These are phyloP conservation scores for Periconia digitata DNA, from an alignment of 2,329 filamentous ascomycete genomes.

Conservation along the genomic window DNA sequence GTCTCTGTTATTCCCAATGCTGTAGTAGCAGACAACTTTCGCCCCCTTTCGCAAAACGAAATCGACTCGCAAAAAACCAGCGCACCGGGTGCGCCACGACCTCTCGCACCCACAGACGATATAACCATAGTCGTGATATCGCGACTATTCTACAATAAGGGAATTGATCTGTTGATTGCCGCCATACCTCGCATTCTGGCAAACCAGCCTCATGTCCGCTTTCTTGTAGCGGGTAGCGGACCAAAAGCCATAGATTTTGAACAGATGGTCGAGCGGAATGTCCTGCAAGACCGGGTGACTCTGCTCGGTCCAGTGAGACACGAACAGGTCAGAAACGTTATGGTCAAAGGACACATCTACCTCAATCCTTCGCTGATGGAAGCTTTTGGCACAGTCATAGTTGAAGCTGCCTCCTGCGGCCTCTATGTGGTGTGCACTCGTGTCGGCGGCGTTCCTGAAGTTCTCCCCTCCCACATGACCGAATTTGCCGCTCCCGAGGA, in stretches of 20 bases:
- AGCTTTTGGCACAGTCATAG: slow-evolving; percentile 96
- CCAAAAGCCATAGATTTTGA: slow-evolving; percentile 97
- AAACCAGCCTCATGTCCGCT: slow-evolving; percentile 87
- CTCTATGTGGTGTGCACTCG: slow-evolving; percentile 96
- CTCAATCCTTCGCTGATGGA: slow-evolving; percentile 93
- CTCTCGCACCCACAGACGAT: slow-evolving; percentile 77
- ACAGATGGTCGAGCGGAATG: slow-evolving; percentile 95
- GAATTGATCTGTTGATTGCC: slow-evolving; percentile 93
- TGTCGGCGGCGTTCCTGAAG: slow-evolving; percentile 95
- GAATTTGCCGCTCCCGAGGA: slow-evolving; percentile 96
- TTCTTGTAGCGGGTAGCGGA: slow-evolving; percentile 93
- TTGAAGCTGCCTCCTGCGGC: slow-evolving; percentile 94
- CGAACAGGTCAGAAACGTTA: slow-evolving; percentile 95
- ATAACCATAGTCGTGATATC: slow-evolving; percentile 98
- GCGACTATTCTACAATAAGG: slow-evolving; percentile 97
- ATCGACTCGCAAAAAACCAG: slow-evolving; percentile 26
- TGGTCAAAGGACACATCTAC: slow-evolving; percentile 96
- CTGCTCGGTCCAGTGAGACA: slow-evolving; percentile 91
- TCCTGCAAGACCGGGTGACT: slow-evolving; percentile 89
- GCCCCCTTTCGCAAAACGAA: slow-evolving; percentile 60
- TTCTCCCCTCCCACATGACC: slow-evolving; percentile 94
- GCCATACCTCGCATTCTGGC: slow-evolving; percentile 91
- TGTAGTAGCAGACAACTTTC: slow-evolving; percentile 94
- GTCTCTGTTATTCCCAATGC: slow-evolving; percentile 98
- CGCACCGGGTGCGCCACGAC: slow-evolving; percentile 61